Conservation (phyloP, 2,329 filamentous ascomycete species). For the Blumeriella jaapii region DNA sequence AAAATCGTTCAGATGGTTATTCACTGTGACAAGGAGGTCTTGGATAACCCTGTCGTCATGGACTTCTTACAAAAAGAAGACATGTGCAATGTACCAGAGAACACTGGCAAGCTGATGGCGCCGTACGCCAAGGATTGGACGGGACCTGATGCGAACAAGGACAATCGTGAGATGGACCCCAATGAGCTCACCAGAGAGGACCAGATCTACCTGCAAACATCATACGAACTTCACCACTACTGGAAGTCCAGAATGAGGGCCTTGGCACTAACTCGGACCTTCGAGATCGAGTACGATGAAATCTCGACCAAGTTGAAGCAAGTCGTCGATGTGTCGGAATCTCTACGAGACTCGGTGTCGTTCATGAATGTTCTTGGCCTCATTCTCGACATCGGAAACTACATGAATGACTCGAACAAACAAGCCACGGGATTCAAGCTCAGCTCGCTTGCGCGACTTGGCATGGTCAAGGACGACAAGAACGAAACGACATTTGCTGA, state of each 20-base stretch:
- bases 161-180: slow-evolving; percentile 75
- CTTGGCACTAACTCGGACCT: slow-evolving; percentile 70
- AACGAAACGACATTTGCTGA: slow-evolving; percentile 95
- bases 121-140: slow-evolving; percentile 97
- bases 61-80: slow-evolving; percentile 92
- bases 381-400: slow-evolving; percentile 97
- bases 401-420: slow-evolving; percentile 99
- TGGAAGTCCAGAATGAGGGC: slow-evolving; percentile 98
- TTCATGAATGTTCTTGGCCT: slow-evolving; percentile 93
- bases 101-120: slow-evolving; percentile 79
- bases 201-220: slow-evolving; percentile 87
- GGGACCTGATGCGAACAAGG: slow-evolving; percentile 67
- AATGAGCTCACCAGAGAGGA: slow-evolving; percentile 84
- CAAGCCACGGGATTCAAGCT: slow-evolving; percentile 97
- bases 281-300: slow-evolving; percentile 83
- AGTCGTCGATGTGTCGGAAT: slow-evolving; percentile 80
- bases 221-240: slow-evolving; percentile 91
- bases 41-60: slow-evolving; percentile 89
- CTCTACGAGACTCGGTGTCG: slow-evolving; percentile 78
- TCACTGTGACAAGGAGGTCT: slow-evolving; percentile 79
- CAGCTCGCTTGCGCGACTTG: slow-evolving; percentile 79
- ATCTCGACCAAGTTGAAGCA: slow-evolving; percentile 75
- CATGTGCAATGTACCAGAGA: slow-evolving; percentile 84
- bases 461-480: slow-evolving; percentile 99
- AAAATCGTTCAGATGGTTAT: slow-evolving; percentile 89